A percentile compares a stretch with the other conserved stretches of the same genome.
phyloP scores from a whole-genome alignment of 768 basidiomycete species.

The Tubosaeta brunneosetosa region DNA sequence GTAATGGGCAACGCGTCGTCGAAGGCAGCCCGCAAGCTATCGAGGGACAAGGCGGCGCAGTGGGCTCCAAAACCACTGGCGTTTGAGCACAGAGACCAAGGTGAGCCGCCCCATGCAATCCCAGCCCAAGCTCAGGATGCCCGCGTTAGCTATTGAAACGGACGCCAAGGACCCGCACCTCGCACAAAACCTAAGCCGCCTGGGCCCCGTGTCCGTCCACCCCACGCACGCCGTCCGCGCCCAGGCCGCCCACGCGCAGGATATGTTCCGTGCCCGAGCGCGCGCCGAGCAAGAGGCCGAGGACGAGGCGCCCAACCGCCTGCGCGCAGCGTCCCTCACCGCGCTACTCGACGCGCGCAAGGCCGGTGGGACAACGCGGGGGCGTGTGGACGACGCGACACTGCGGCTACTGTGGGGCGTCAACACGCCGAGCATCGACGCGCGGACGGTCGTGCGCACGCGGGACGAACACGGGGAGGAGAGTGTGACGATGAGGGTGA shows the following conservation, averaged over 20 bases:
- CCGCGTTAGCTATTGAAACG: slow-evolving; percentile 47
- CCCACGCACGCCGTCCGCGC: slow-evolving; percentile 48
- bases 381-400: slow-evolving; percentile 46
- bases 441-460: slow-evolving; percentile 39
- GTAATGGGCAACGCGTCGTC: slow-evolving; percentile 61
- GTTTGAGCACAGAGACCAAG: slow-evolving; percentile 49
- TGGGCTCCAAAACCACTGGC: slow-evolving; percentile 45
- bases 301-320: slow-evolving; percentile 45
- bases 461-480: slow-evolving; percentile 57
- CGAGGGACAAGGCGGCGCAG: slow-evolving; percentile 42
- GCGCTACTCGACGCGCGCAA: slow-evolving; percentile 66
- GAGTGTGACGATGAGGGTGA: slow-evolving; percentile 45
- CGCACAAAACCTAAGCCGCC: slow-evolving; percentile 53
- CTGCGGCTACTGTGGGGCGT: slow-evolving; percentile 54
- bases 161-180: slow-evolving; percentile 74
- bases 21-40: slow-evolving; percentile 54
- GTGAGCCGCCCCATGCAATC: slow-evolving; percentile 23
- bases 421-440: slow-evolving; percentile 60
- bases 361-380: slow-evolving; percentile 37
- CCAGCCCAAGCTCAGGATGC: background rate
- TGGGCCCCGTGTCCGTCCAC: slow-evolving; percentile 70
- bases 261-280: slow-evolving; percentile 49
- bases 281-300: slow-evolving; percentile 54
- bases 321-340: slow-evolving; percentile 49
- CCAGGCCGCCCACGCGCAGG: slow-evolving; percentile 30